These are phyloP conservation scores for Cladophialophora chaetospira DNA, from an alignment of 2,329 filamentous ascomycete genomes.

Conservation along the genomic window DNA sequence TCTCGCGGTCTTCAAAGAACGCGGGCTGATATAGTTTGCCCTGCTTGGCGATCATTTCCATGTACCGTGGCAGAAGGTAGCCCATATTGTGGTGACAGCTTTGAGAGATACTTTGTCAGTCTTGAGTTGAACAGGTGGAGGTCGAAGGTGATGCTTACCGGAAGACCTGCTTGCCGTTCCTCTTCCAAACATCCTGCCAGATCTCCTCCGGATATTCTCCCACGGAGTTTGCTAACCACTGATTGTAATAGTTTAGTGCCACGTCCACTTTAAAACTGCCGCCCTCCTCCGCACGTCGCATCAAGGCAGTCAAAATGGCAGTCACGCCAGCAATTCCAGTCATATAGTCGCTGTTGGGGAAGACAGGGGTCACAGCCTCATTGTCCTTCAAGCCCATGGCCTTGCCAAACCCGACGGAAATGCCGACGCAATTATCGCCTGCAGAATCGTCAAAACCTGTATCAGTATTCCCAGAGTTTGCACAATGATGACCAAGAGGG, in stretches of 20 bases:
- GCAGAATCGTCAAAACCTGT: too few relatives aligned
- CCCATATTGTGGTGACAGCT: conserved; percentile 50
- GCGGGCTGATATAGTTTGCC: conserved; percentile 48
- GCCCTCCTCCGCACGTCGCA: conserved; percentile 62
- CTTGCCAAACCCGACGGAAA: conserved; percentile 42
- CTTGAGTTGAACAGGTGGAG: background rate
- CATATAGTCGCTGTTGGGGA: conserved; percentile 64
- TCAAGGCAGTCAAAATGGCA: conserved; percentile 65
- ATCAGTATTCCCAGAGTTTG: too few relatives aligned
- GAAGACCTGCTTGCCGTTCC: conserved; percentile 52
- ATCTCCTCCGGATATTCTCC: conserved; percentile 46
- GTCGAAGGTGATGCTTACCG: conserved; percentile 40
- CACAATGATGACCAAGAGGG: too few relatives aligned
- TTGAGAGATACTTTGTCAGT: background rate
- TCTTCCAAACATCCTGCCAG: conserved; percentile 53
- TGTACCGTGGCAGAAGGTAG: conserved; percentile 44
- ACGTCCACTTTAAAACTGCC: conserved; percentile 30
- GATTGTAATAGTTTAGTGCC: conserved; percentile 41
- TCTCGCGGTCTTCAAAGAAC: conserved; percentile 52
- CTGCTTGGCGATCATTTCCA: conserved; percentile 46
- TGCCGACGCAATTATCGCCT: conserved; percentile 47
- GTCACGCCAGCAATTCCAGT: conserved; percentile 72
- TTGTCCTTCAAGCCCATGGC: conserved; percentile 38
- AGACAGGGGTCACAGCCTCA: conserved; percentile 47
- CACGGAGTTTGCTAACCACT: conserved; percentile 44